Base-by-base conservation (phyloP, 352 stramenopile genomes). In the Phytophthora melonis region DNA sequence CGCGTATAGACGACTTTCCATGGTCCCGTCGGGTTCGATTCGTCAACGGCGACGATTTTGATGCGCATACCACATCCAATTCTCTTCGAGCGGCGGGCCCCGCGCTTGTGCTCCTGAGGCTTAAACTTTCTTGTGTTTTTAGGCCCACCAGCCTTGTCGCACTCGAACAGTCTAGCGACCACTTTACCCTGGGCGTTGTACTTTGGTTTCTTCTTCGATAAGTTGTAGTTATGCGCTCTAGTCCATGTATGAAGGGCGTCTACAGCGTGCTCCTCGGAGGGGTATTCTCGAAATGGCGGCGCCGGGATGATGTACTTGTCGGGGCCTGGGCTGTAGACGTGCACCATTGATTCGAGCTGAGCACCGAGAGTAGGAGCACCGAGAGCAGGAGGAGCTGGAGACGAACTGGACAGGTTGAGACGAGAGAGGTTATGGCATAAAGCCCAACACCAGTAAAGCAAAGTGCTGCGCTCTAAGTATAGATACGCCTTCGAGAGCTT, bases 1-100 rank as follows among this genome's bases (percentile, higher is more conserved):
- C 30, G 49, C 2, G 52, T 56, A 21, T 72, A 32, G 7, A 23
- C 25, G n/a, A 66, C 32, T n/a, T 14, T 16, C 66, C 66, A 72
- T 1, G 32, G 0, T 13, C 23, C 58, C 27, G 10, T 6, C 3
- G 41, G 23, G 11, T 55, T 30, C 0, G 7, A 16, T 1, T 36
- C 25, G 16, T 49, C 9, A 1, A 71, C 57, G 8, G 45, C 64
- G 1, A 16, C 16, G 6, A 71, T 16, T 8, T 55, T 66, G 8
- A 66, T 55, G 8, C 10, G 8, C 32, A 71, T 66, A 4, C 19
- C 11, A 32, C 64, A 71, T 0, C 55, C 54, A 11, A 18, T 60
- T 6, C 43, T n/a, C 21, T 66, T 54, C 1, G 32, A 67, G 0
- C 49, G 32, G 3, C 49, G 49, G 18, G 41, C 11, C 41, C 41